Evolutionary conservation across 2,329 filamentous ascomycete species (phyloP).

Genomic region (Curvularia verruculosa): DNA sequence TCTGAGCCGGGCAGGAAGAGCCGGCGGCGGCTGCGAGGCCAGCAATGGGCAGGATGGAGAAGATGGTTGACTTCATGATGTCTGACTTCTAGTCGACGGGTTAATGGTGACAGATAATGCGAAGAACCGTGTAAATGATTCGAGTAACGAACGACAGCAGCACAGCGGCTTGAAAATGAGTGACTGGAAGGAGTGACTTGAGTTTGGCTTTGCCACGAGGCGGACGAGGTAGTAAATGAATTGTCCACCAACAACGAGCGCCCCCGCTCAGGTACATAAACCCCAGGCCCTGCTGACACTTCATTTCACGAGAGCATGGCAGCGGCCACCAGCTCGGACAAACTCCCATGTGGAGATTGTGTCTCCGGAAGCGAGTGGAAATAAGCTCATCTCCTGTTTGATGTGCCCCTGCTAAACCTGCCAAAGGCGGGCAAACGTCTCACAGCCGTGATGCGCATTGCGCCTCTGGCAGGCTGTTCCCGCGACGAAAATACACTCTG

Average conservation of each 20-base stretch:
- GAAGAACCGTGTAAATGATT: conserved; percentile 17
- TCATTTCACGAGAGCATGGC: conserved; percentile 25
- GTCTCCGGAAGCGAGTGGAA: conserved; percentile 15
- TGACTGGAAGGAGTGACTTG: conserved; percentile 20
- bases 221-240: conserved; percentile 17
- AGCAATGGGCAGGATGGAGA: conserved; percentile 35
- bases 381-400: conserved; percentile 25
- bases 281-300: conserved; percentile 11
- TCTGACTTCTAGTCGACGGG: conserved; percentile 7
- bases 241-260: conserved; percentile 7
- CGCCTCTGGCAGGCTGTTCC: conserved; percentile 5
- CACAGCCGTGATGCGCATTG: conserved; percentile 4
- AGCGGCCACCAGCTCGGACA: conserved; percentile 15
- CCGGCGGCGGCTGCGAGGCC: conserved; percentile 33
- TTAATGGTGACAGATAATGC: conserved; percentile 5
- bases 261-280: conserved; percentile 25
- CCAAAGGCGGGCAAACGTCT: neutral
- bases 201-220: conserved; percentile 14
- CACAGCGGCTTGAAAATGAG: conserved; percentile 34
- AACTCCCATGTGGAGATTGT: conserved; percentile 29
- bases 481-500: neutral
- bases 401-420: conserved; percentile 3
- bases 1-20: conserved; percentile 28
- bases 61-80: conserved; percentile 38
- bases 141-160: conserved; percentile 35